Base-by-base conservation (phyloP, 805 yeast species). In the Metschnikowia reukaufii region DNA sequence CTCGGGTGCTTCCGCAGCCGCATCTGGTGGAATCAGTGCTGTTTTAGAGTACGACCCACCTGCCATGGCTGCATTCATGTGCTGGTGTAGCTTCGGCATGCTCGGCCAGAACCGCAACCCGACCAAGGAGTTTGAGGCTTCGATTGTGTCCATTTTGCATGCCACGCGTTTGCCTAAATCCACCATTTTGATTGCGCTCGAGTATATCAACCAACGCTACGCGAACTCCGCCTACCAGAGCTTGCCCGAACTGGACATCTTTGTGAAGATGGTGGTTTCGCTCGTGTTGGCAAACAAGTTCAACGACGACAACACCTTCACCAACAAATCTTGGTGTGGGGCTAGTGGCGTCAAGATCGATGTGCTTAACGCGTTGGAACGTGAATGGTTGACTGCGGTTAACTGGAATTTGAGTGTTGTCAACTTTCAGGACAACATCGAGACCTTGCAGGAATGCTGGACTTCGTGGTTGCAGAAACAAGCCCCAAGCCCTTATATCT, bases 301-400 rank as follows among this genome's bases (percentile, higher is more conserved):
- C 65, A 89, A 91, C 63, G 98, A 92, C 68, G 99, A 92, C 70
- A 90, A 92, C 69, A 92, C 97, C 23, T 92, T 92, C 63, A 89
- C 96, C 50, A 92, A 92, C 70, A 84, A 83, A 60, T 88, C 97
- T 6, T 92, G 99, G 99, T 80, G 89, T 35, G 90, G 89, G 51
- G 98, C 97, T n/a, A 87, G 97, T 4, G 95, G 95, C 16, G 76
- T 92, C 52, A 67, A 79, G 6, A 73, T 88, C 39, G 60, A 61
- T 2, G 66, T 76, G 30, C 75, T 92, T 52, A 89, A 91, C 59
- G 59, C 63, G 15, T 69, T 81, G 50, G 99, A 92, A 70, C 78
- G 78, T 44, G 72, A 70, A 37, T 92, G 95, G 92, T 74, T 88
- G 49, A 58, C 62, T 8, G 72, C 73, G 29, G 73, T 84, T 42